phyloP scores from a whole-genome alignment of 2,329 filamentous ascomycete genomes.

The Epichloe hybrida region DNA sequence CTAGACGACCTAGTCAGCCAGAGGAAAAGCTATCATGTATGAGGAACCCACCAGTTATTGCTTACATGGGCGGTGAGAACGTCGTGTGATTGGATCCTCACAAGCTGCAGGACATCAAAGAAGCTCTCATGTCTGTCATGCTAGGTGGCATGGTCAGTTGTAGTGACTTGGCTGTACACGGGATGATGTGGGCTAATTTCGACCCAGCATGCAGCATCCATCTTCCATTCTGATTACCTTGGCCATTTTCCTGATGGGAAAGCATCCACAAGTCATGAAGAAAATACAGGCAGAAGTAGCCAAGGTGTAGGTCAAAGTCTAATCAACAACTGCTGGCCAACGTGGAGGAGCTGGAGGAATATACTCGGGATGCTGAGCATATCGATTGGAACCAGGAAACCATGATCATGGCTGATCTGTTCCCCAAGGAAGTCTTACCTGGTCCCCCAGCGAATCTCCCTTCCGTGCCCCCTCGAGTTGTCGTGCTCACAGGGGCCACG shows the following conservation, averaged over 20 bases:
- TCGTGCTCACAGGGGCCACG: conserved; percentile 4
- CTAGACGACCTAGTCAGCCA: neutral
- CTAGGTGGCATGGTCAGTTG: neutral
- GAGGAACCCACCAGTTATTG: neutral
- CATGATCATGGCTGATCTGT: neutral
- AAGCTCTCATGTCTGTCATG: neutral
- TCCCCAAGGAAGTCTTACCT: neutral
- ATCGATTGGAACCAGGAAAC: neutral
- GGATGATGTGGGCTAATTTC: neutral
- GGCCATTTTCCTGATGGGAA: neutral
- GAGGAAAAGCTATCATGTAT: neutral
- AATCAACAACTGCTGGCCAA: neutral
- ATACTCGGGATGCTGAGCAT: no score
- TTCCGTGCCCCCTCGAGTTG: neutral
- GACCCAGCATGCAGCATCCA: neutral
- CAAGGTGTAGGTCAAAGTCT: neutral
- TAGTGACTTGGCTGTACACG: no score
- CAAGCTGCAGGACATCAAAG: neutral
- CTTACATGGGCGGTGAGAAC: no score
- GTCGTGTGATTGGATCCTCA: neutral
- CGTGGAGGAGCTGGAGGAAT: neutral
- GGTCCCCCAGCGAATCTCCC: neutral
- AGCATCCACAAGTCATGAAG: neutral
- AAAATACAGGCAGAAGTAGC: neutral
- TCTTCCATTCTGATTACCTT: neutral